Evolutionary conservation across 2,329 filamentous ascomycete species (phyloP), one percentile per base, ranked within the genome.

Genomic region (Aspergillus sp.): DNA sequence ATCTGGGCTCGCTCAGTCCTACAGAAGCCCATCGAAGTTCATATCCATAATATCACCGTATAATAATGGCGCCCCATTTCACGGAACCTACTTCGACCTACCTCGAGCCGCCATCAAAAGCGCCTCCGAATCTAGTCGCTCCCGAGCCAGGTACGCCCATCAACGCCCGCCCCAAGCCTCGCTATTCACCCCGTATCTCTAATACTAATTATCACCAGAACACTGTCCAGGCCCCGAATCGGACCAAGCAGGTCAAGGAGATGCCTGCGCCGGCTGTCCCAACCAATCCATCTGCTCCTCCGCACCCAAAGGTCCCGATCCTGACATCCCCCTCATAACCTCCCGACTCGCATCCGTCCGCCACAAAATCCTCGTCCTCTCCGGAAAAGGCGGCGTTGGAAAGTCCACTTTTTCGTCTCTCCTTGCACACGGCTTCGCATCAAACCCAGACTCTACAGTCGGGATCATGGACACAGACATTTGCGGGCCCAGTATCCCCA

Each of bases 381-480:
- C 89, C 52, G 95, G 95, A 61, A 99, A 98, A 81, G 95, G 95
- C 61, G 95, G 95, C 47, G 95, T 99, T 1, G 95, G 95, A 7
- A 99, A 99, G 78, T 95, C 90, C 65, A 98, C 95, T 0, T 96
- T 98, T 71, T 93, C 90, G 3, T 89, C 87, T 2, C 85, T 98
- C 67, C 85, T 98, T 17, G 90, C 90, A 2, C 91, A 96, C 72
- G 93, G 90, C 1, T 96, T 99, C 68, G 91, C 95, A 1, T 85
- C 86, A 14, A 91, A 96, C 73, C 86, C 88, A 0, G 85, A 88
- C 46, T 88, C 81, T 56, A 91, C 86, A 1, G 90, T 99, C 27
- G 95, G 93, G 19, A 88, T 99, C 66, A 97, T 98, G 91, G 95
- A 99, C 76, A 96, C 95, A 6, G 95, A 99, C 75, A 96, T 99